A percentile compares a stretch with the other conserved stretches of the same genome.
These are phyloP conservation scores for Ananas comosus DNA, from an alignment of 176 grass and related monocot species.

Conservation along the genomic window DNA sequence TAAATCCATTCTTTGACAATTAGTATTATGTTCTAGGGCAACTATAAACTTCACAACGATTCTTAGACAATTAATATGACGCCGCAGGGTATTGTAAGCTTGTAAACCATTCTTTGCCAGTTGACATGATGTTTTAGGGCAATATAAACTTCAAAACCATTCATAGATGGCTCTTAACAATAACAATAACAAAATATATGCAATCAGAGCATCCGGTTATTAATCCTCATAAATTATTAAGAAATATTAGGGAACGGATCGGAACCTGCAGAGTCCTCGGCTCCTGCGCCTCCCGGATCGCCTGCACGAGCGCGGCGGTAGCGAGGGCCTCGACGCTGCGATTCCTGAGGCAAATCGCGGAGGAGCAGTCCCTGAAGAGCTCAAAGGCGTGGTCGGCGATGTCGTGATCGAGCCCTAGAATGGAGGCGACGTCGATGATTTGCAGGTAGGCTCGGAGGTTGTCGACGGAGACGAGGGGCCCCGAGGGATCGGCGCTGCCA, in stretches of 20 bases:
- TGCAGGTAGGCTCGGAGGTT: slow-evolving; percentile 90
- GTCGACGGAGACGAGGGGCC: slow-evolving; percentile 84
- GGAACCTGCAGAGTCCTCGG: slow-evolving; percentile 84
- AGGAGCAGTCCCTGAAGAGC: slow-evolving; percentile 85
- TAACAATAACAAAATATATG: too few relatives aligned
- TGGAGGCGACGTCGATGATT: slow-evolving; percentile 83
- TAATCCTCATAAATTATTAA: slow-evolving; percentile 9
- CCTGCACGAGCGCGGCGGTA: slow-evolving; percentile 87
- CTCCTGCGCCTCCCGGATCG: slow-evolving; percentile 91
- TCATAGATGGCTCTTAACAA: too few relatives aligned
- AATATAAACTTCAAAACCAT: too few relatives aligned
- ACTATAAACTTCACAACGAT: too few relatives aligned
- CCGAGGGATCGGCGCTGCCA: slow-evolving; percentile 28
- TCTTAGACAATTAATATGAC: too few relatives aligned
- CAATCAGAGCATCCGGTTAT: too few relatives aligned
- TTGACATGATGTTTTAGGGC: too few relatives aligned
- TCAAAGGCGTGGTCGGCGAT: slow-evolving; percentile 95
- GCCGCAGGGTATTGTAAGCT: too few relatives aligned
- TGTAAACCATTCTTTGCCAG: too few relatives aligned
- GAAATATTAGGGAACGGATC: background rate
- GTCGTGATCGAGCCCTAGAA: slow-evolving; percentile 66
- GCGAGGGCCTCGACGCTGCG: slow-evolving; percentile 88
- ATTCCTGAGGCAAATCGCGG: slow-evolving; percentile 77
- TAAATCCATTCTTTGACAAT: too few relatives aligned
- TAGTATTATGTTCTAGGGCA: too few relatives aligned